Evolutionary conservation across 1,284 basidiomycete genomes (phyloP).

Genomic region (Tylopilus orsonianus): DNA sequence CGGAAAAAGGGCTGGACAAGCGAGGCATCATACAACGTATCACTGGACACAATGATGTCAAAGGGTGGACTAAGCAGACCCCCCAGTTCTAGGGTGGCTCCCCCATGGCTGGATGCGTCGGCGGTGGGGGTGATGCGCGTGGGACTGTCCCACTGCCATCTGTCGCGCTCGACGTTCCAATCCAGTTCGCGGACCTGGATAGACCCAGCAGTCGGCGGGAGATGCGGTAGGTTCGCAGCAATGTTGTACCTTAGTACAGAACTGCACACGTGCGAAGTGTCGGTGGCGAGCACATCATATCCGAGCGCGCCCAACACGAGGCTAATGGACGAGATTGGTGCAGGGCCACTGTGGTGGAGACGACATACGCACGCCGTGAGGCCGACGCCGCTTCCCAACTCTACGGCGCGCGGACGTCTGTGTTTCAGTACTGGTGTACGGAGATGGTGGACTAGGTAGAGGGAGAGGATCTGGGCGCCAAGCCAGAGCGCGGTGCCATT

Average conservation of each 20-base stretch:
- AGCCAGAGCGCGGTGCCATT: conserved; percentile 92
- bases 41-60: conserved; percentile 85
- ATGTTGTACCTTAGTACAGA: conserved; percentile 72
- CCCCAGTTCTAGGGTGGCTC: not conserved
- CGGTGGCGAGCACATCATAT: conserved; percentile 80
- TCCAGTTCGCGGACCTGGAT: conserved; percentile 47
- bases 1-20: conserved; percentile 72
- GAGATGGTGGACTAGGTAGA: conserved; percentile 50
- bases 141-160: conserved; percentile 29
- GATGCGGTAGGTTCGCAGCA: conserved; percentile 43
- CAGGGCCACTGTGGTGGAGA: conserved; percentile 7
- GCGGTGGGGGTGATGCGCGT: conserved; percentile 26
- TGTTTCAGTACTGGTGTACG: conserved; percentile 18
- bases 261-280: conserved; percentile 67
- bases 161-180: conserved; percentile 41
- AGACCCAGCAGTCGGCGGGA: conserved; percentile 52
- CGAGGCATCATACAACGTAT: conserved; percentile 74
- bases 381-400: conserved; percentile 84
- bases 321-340: conserved; percentile 40
- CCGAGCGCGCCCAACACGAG: conserved; percentile 70
- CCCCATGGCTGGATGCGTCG: conserved; percentile 2
- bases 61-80: conserved; percentile 50
- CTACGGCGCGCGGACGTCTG: conserved; percentile 53
- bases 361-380: conserved; percentile 63
- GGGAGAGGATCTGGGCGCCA: conserved; percentile 71